Base-by-base conservation (phyloP, 1,139 yeast species). In the Hyphopichia fennica region DNA sequence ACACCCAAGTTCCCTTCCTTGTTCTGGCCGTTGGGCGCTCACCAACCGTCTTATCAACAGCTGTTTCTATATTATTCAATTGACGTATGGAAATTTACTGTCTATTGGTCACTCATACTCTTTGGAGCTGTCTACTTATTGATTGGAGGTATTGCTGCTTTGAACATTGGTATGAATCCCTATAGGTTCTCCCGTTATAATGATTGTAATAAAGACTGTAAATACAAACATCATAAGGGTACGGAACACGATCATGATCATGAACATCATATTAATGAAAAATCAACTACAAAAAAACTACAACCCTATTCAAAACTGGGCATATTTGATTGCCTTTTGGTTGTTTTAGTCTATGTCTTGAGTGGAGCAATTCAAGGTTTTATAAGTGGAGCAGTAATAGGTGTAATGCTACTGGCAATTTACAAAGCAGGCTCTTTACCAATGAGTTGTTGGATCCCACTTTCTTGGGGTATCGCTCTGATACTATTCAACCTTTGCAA, bases 361-460 rank as follows among this genome's bases (percentile, higher is more conserved):
- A 61, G 79, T 15, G 91, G 90, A 0, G 75, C 82, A 1, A 48
- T 77, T 0, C 89, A 84, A 50, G 96, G 87, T 0, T 67, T 85
- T 40, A 61, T 83, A 4, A 70, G 84, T 4, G 96, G 96, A 0
- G 80, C 93, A 0, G 72, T 89, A 10, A 74, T 85, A 32, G 97
- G 97, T 0, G 67, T 90, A 13, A 62, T 81, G 20, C 44, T 69
- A 14, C 67, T 68, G 53, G 87, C 90, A 2, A 77, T 89, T 4
- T 90, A 90, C 63, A 72, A 77, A 42, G 84, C 96, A 0, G 96
- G 90, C 0, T 68, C 81, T 13, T 78, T 90, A 58, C 78, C 87
- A 19, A 87, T 91, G 93, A 84, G 95, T 23, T 87, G 96, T 0
- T 91, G 98, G 98, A 81, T 90, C 10, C 98, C 98, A 1, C 74